A percentile compares a stretch with the other conserved stretches of the same genome.
These are phyloP conservation scores for Nemania sp. DNA, from an alignment of 2,329 filamentous ascomycete genomes.

Conservation along the genomic window DNA sequence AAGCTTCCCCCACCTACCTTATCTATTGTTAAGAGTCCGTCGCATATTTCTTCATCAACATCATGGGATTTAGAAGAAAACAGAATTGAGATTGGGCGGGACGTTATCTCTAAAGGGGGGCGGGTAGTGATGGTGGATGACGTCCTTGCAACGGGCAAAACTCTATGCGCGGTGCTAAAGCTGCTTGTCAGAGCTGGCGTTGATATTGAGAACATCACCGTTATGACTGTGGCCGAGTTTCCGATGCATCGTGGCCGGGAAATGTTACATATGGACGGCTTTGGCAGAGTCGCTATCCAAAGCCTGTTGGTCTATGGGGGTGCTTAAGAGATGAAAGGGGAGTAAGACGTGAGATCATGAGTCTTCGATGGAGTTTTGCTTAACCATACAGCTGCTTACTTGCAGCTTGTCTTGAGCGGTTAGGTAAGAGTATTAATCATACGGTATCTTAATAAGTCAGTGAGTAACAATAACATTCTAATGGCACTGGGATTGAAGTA, in stretches of 20 bases:
- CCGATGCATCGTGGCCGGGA: conserved; percentile 65
- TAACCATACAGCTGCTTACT: too few relatives aligned
- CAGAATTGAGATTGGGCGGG: conserved; percentile 62
- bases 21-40: conserved; percentile 60
- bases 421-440: too few relatives aligned
- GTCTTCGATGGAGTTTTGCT: too few relatives aligned
- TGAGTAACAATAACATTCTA: too few relatives aligned
- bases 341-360: too few relatives aligned
- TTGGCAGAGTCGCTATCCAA: conserved; percentile 62
- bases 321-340: conserved; percentile 45
- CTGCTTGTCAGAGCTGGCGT: conserved; percentile 61
- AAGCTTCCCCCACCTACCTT: conserved; percentile 70
- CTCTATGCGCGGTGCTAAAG: conserved; percentile 64
- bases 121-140: conserved; percentile 70
- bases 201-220: conserved; percentile 53
- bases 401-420: too few relatives aligned
- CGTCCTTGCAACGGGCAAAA: conserved; percentile 67
- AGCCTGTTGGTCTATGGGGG: conserved; percentile 66
- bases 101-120: conserved; percentile 54
- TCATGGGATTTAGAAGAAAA: conserved; percentile 43
- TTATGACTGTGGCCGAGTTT: conserved; percentile 70
- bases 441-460: too few relatives aligned
- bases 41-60: conserved; percentile 65
- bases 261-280: conserved; percentile 59
- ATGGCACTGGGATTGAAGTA: too few relatives aligned